Conservation (phyloP, 306 rosid species). For the Lupinus albus region DNA sequence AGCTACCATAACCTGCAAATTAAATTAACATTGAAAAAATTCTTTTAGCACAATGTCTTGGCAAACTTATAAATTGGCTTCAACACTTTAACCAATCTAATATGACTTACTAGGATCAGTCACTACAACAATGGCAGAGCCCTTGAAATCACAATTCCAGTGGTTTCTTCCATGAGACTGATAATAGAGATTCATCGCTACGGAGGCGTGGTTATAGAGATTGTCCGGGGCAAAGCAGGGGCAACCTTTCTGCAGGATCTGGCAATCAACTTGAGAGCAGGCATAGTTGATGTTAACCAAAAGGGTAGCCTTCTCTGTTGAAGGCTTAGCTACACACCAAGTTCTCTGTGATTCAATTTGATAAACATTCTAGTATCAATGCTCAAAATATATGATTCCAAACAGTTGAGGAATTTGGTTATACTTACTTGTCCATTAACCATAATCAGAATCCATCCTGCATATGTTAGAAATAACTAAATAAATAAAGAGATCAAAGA, state of each 20-base stretch:
- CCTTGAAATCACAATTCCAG: slow-evolving; percentile 86
- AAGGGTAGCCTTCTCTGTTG: slow-evolving; percentile 82
- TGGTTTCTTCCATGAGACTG: slow-evolving; percentile 65
- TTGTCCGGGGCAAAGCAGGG: slow-evolving; percentile 72
- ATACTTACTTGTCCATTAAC: slow-evolving; percentile 60
- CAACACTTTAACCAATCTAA: background rate
- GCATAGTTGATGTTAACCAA: slow-evolving; percentile 72
- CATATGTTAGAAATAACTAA: slow-evolving; percentile 17
- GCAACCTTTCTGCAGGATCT: slow-evolving; percentile 60
- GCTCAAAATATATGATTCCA: background rate
- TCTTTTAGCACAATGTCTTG: slow-evolving; percentile 11
- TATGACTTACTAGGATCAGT: slow-evolving; percentile 83
- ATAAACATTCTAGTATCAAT: background rate
- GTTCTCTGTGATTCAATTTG: slow-evolving; percentile 55
- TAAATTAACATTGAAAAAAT: background rate
- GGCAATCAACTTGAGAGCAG: slow-evolving; percentile 79
- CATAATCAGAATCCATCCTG: slow-evolving; percentile 50
- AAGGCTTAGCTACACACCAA: slow-evolving; percentile 93
- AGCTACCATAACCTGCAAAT: slow-evolving; percentile 81
- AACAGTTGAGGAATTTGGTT: slow-evolving; percentile 1
- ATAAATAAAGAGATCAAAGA: background rate
- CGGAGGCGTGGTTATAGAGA: slow-evolving; percentile 75
- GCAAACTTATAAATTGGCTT: background rate
- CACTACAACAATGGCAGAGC: slow-evolving; percentile 65
- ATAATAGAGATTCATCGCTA: slow-evolving; percentile 85